Evolutionary conservation across 495 filamentous ascomycete genomes (phyloP), one percentile per base, ranked within the genome.

Genomic region (Lepidopterella palustris): DNA sequence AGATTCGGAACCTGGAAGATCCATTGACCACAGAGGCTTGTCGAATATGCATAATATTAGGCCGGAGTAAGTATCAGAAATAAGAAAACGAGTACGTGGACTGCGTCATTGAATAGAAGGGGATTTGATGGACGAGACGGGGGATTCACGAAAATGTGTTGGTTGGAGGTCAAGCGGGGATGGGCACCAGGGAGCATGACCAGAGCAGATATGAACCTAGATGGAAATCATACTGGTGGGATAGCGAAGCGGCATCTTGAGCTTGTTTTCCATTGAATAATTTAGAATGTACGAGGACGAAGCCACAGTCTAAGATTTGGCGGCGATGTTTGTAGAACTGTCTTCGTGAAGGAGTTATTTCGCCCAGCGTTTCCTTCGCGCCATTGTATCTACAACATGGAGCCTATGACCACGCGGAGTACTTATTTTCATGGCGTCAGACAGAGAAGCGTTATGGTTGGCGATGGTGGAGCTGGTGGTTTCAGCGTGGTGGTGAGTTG

Each of bases 1-100:
- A 27, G n/a, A 50, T 15, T 50, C 47, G 47, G 47, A 50, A 50
- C 47, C 15, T 8, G 21, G 25, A 27, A 50, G 47, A 50, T 15
- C 11, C 20, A 24, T 24, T 15, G 21, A 27, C 21, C 5, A 15
- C 23, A 5, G 25, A 50, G 8, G 47, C 47, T 50, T 50, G 47
- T 50, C n/a, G 15, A 25, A 24, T 26, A 50, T 50, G 47, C 47
- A 27, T 50, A 50, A 50, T 50, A 50, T 24, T 42, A 25, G 47
- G 0, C 6, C 47, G 47, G 47, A 50, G 13, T 42, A 42, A 25
- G 15, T 50, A 25, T 25, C 8, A 50, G 47, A 50, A 50, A 27
- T 18, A 27, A 50, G 47, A 9, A 50, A 15, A 9, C 4, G 47
- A 18, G 10, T 11, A 3, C 6, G 31, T 35, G 6, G 3, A 15